phyloP scores from a whole-genome alignment of 2,329 filamentous ascomycete genomes.

The Calycina herbarum region DNA sequence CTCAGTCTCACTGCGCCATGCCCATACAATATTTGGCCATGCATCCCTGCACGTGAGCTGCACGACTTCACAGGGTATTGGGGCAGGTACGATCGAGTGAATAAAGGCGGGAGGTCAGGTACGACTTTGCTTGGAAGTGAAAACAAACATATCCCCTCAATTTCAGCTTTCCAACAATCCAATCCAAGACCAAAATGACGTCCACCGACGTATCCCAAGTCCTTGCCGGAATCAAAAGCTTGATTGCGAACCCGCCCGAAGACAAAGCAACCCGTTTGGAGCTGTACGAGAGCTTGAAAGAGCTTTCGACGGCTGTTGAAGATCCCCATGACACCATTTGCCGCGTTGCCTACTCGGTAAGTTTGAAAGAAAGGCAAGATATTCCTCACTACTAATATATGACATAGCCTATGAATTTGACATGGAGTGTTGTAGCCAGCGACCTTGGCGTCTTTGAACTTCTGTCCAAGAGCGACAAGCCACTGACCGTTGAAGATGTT shows the following conservation, averaged over 20 bases:
- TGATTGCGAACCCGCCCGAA: conserved; percentile 11
- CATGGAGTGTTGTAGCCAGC: conserved; percentile 5
- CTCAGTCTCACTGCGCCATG: too few relatives aligned
- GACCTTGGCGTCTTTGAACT: conserved; percentile 9
- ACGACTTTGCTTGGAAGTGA: too few relatives aligned
- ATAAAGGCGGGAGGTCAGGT: too few relatives aligned
- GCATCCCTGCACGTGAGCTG: too few relatives aligned
- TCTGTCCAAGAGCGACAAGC: background rate
- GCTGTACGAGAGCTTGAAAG: conserved; percentile 6
- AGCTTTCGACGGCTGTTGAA: conserved; percentile 7
- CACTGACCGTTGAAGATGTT: background rate
- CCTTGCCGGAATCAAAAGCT: conserved; percentile 5
- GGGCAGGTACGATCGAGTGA: too few relatives aligned
- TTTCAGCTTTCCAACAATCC: too few relatives aligned
- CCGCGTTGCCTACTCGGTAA: conserved; percentile 7
- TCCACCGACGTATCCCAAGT: conserved; percentile 6
- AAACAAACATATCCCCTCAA: too few relatives aligned
- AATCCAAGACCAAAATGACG: background rate
- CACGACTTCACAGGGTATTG: too few relatives aligned
- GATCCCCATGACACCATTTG: conserved; percentile 9
- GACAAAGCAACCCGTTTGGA: conserved; percentile 10
- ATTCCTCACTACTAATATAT: background rate
- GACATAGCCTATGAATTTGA: conserved; percentile 8
- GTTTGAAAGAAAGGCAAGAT: background rate
- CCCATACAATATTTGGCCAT: too few relatives aligned